Evolutionary conservation across 176 grass and related monocot genomes (phyloP).

Genomic region (Avena insularis): DNA sequence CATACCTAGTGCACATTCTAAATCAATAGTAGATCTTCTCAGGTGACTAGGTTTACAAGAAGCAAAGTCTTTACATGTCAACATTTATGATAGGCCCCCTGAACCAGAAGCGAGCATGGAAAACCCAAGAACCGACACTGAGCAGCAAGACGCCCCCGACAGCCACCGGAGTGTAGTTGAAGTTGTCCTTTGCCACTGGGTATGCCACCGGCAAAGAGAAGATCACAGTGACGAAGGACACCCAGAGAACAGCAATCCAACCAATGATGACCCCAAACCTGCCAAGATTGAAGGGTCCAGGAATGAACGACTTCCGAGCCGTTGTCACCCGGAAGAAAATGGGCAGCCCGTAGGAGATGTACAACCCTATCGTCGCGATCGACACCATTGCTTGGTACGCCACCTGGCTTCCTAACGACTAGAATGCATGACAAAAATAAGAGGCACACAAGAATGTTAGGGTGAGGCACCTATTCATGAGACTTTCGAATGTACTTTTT

Average conservation of each 20-base stretch:
- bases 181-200: constrained; percentile 48
- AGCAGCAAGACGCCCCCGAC: constrained; percentile 69
- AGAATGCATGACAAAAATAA: background rate
- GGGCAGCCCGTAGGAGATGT: constrained; percentile 84
- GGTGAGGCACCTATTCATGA: too few relatives aligned
- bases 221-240: constrained; percentile 59
- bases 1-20: background rate
- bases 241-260: constrained; percentile 64
- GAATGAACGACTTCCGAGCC: constrained; percentile 60
- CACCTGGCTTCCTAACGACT: constrained; percentile 85
- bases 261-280: constrained; percentile 34
- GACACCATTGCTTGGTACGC: constrained; percentile 99
- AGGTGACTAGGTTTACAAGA: background rate
- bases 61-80: background rate
- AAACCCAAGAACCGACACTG: constrained; percentile 45
- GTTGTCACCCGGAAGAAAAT: constrained; percentile 86
- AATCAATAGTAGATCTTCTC: background rate
- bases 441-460: background rate
- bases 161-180: constrained; percentile 77
- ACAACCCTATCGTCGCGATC: constrained; percentile 86
- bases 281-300: constrained; percentile 68
- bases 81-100: constrained; percentile 59
- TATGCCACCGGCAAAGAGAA: constrained; percentile 85
- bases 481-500: background rate
- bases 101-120: constrained; percentile 72